These are phyloP conservation scores for Drechslerella stenobrocha DNA, from an alignment of 2,329 filamentous ascomycete species.

Conservation along the genomic window DNA sequence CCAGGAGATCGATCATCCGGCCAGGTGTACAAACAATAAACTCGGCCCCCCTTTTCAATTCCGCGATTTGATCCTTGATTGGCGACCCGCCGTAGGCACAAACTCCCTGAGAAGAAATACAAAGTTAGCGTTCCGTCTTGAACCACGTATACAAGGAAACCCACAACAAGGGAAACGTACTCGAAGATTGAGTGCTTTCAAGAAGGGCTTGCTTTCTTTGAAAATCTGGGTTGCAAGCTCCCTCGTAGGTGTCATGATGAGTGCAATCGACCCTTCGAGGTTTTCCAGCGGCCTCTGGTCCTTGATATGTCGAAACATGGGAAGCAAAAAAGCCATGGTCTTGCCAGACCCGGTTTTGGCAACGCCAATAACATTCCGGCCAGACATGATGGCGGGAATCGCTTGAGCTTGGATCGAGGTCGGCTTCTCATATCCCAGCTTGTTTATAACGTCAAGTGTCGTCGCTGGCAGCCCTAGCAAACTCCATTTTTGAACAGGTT, in stretches of 20 bases:
- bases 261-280: slow-evolving; percentile 80
- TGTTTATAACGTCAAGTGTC: slow-evolving; percentile 80
- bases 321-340: slow-evolving; percentile 90
- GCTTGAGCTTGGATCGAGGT: slow-evolving; percentile 96
- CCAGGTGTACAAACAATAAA: slow-evolving; percentile 95
- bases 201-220: slow-evolving; percentile 88
- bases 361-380: slow-evolving; percentile 90
- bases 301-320: slow-evolving; percentile 97
- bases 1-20: slow-evolving; percentile 96
- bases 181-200: slow-evolving; percentile 80
- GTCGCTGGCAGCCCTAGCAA: slow-evolving; percentile 84
- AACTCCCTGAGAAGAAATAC: slow-evolving; percentile 71
- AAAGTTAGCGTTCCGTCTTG: no score
- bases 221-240: slow-evolving; percentile 94
- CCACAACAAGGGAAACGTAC: slow-evolving; percentile 39
- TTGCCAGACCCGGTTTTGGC: slow-evolving; percentile 98
- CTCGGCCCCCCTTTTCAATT: slow-evolving; percentile 90
- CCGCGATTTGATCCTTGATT: slow-evolving; percentile 96
- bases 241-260: slow-evolving; percentile 92
- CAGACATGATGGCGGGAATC: slow-evolving; percentile 92
- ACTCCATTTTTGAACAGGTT: slow-evolving; percentile 94
- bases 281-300: slow-evolving; percentile 72
- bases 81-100: slow-evolving; percentile 94
- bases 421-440: slow-evolving; percentile 80
- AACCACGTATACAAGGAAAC: background rate